Base-by-base conservation (phyloP, 306 rosid species). In the Carpinus viminea region DNA sequence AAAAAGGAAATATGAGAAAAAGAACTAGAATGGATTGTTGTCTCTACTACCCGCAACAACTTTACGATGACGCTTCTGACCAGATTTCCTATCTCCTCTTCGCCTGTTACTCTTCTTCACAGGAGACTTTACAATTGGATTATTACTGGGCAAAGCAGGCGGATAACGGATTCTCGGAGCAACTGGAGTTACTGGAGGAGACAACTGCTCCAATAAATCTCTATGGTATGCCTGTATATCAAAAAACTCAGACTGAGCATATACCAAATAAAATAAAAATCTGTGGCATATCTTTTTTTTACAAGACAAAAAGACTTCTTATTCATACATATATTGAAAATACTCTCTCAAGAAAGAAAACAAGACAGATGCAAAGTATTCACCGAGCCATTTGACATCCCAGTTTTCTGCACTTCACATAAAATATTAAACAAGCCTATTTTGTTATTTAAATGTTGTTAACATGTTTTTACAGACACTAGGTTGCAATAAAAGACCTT, bases 181-280 rank as follows among this genome's bases (percentile, higher is more conserved):
- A 28, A 51, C 81, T 0, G 87, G 84, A 12, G 80, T 54, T 21
- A 51, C 81, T 0, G 93, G 92, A 61, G 92, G 93, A 56, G 98
- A 93, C 94, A 90, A 91, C 65, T 84, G 88, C 80, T 93, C 98
- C 85, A 93, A 74, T 73, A 93, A 4, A 50, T 91, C 97, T 80
- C 90, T 87, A 85, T 95, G 99, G 84, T 95, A 91, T 61, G 88
- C 85, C 97, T 93, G 89, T 50, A 64, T 53, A 83, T 68, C 72
- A 60, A 75, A 76, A 45, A 74, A 79, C 47, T 74, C 79, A 64
- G 75, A 57, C 18, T 64, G 43, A 72, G 52, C 55, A 72, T 21
- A 72, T 38, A 34, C 20, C 20, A 60, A 13, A 31, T 31, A 31
- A 31, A 31, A 31, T 31, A 31, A 31, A 41, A 41, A 41, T 41